Percentiles rank a stretch among this genome's conserved stretches.
Conservation (phyloP, 2,329 filamentous ascomycete species). For the Diplodia mutila region DNA sequence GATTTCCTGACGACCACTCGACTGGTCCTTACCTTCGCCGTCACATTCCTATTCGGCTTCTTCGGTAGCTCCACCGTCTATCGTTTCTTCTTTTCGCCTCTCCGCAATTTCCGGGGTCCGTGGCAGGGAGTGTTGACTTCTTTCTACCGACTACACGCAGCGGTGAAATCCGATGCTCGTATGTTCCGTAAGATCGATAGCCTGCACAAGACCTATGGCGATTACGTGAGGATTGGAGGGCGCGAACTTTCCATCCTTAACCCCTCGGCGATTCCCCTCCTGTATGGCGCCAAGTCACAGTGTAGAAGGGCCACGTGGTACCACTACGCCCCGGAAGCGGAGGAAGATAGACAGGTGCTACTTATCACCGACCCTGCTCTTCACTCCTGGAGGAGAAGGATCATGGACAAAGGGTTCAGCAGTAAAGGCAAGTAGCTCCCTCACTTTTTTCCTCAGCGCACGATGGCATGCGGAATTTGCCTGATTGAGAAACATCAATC, state of each 20-base stretch:
- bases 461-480: neutral
- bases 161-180: neutral
- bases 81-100: slow-evolving; percentile 46
- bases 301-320: slow-evolving; percentile 39
- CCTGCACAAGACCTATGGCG: slow-evolving; percentile 21
- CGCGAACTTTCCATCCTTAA: slow-evolving; percentile 36
- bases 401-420: slow-evolving; percentile 41
- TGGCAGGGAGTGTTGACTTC: slow-evolving; percentile 18
- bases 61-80: slow-evolving; percentile 43
- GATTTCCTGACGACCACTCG: neutral
- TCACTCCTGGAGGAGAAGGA: slow-evolving; percentile 37
- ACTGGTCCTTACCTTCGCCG: slow-evolving; percentile 8
- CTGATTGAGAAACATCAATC: too few relatives aligned
- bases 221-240: slow-evolving; percentile 29
- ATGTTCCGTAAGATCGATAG: slow-evolving; percentile 20
- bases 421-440: slow-evolving; percentile 27
- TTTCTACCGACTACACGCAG: slow-evolving; percentile 6
- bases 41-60: slow-evolving; percentile 28
- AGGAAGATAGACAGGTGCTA: slow-evolving; percentile 28
- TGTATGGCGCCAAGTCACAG: slow-evolving; percentile 42
- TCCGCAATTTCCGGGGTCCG: slow-evolving; percentile 33
- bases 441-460: neutral
- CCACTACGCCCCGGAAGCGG: slow-evolving; percentile 28
- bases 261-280: slow-evolving; percentile 30
- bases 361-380: slow-evolving; percentile 32